Conservation (phyloP, 345 rosid genomes). For the Eucalyptus tenuipes region DNA sequence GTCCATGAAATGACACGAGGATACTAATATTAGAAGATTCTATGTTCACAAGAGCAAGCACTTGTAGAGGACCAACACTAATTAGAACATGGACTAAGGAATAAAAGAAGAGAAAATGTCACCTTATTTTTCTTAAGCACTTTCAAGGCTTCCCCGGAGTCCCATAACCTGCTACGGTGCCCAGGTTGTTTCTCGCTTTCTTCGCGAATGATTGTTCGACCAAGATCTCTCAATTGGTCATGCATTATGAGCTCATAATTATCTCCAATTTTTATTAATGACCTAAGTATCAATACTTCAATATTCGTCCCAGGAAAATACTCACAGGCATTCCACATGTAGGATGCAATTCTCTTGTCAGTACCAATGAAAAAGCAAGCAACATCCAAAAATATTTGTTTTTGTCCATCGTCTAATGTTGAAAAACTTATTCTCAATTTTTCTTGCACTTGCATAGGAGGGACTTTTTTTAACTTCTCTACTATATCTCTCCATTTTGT, state of each 20-base stretch:
- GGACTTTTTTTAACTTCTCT: fast-evolving
- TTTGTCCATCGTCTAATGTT: no score
- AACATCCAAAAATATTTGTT: no score
- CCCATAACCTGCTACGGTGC: no score
- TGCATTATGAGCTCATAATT: fast-evolving
- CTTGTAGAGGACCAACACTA: fast-evolving
- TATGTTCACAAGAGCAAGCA: fast-evolving
- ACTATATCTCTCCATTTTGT: fast-evolving
- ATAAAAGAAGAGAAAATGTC: fast-evolving
- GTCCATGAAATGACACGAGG: no score
- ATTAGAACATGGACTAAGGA: no score
- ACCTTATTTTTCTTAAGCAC: no score
- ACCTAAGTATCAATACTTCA: no score
- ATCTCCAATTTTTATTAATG: no score
- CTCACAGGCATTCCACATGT: no score
- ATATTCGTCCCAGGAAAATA: fast-evolving
- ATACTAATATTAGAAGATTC: fast-evolving
- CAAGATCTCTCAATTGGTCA: no score
- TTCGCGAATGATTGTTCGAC: fast-evolving
- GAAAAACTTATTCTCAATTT: fast-evolving
- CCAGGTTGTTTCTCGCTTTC: fast-evolving
- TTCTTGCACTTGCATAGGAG: fast-evolving
- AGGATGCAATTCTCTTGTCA: no score
- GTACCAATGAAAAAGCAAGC: no score
- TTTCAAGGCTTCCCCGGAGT: fast-evolving